These are phyloP conservation scores for Cystobasidium onofrii DNA, from an alignment of 768 basidiomycete species.

Conservation along the genomic window DNA sequence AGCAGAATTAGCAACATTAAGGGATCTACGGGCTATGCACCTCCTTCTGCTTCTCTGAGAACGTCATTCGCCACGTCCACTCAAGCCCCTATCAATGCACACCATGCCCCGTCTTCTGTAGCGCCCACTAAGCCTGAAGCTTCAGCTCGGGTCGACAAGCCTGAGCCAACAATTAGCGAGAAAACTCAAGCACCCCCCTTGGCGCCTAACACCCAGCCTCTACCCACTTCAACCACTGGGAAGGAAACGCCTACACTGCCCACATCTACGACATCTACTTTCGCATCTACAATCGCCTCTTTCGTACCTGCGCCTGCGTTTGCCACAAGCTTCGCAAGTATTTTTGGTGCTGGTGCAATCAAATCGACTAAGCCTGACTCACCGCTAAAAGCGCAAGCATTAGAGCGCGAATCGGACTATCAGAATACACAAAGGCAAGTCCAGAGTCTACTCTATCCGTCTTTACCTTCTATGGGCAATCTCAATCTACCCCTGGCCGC, in stretches of 20 bases:
- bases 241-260: neutral
- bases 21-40: neutral
- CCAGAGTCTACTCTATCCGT: conserved; percentile 1
- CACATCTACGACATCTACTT: conserved; percentile 9
- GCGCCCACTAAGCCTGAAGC: neutral
- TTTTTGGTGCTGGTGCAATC: conserved; percentile 2
- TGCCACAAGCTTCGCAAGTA: conserved; percentile 7
- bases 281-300: conserved; percentile 8
- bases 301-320: conserved; percentile 29
- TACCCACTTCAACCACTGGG: neutral
- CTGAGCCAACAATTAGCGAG: neutral
- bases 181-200: neutral
- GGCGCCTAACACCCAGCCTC: neutral
- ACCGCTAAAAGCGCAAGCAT: neutral
- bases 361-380: neutral
- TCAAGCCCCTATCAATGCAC: neutral
- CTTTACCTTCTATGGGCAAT: conserved; percentile 17
- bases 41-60: neutral
- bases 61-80: neutral
- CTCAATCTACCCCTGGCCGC: neutral
- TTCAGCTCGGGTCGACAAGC: neutral
- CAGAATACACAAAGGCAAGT: neutral
- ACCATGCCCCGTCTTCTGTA: neutral
- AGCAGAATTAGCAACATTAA: conserved; percentile 21
- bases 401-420: neutral